Evolutionary conservation across 208 protist species (phyloP).

Genomic region (Angomonas ambiguus): DNA sequence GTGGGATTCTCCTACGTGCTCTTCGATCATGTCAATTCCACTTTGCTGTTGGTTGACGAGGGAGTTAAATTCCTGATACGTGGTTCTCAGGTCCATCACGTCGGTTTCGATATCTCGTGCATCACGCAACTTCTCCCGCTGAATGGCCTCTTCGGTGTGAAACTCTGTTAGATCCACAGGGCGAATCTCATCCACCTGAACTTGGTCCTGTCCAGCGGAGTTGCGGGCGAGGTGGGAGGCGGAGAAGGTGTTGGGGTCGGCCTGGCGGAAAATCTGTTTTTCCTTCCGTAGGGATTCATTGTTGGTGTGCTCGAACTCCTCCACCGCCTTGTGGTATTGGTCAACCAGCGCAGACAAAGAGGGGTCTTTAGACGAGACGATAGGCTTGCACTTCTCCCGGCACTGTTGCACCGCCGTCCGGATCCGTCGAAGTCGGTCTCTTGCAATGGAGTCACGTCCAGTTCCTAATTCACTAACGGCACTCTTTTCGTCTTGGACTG

Average conservation of each 20-base stretch:
- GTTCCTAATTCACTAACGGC: conserved; percentile 54
- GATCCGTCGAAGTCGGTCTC: conserved; percentile 43
- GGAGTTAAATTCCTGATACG: conserved; percentile 72
- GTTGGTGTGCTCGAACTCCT: conserved; percentile 44
- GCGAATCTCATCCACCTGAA: conserved; percentile 36
- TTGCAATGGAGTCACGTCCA: conserved; percentile 44
- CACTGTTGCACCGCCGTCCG: conserved; percentile 50
- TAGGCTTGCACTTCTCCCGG: conserved; percentile 22
- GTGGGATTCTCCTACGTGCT: conserved; percentile 48
- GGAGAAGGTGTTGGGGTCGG: not conserved
- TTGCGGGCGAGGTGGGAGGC: conserved; percentile 1
- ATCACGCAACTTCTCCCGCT: conserved; percentile 63
- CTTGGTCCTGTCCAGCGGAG: conserved; percentile 5
- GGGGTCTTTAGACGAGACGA: conserved; percentile 13
- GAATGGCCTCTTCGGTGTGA: conserved; percentile 67
- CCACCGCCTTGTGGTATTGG: conserved; percentile 33
- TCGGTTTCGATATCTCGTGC: conserved; percentile 69
- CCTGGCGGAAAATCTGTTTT: conserved; percentile 48
- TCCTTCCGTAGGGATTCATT: conserved; percentile 45
- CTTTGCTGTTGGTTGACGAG: conserved; percentile 68
- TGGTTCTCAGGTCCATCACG: conserved; percentile 65
- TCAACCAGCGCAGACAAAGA: conserved; percentile 26
- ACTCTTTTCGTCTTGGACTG: conserved; percentile 39
- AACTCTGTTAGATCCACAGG: conserved; percentile 53
- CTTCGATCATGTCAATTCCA: conserved; percentile 41